A percentile compares a stretch with the other conserved stretches of the same genome.
Conservation (phyloP, 306 rosid genomes). For the Cicer cuneatum region DNA sequence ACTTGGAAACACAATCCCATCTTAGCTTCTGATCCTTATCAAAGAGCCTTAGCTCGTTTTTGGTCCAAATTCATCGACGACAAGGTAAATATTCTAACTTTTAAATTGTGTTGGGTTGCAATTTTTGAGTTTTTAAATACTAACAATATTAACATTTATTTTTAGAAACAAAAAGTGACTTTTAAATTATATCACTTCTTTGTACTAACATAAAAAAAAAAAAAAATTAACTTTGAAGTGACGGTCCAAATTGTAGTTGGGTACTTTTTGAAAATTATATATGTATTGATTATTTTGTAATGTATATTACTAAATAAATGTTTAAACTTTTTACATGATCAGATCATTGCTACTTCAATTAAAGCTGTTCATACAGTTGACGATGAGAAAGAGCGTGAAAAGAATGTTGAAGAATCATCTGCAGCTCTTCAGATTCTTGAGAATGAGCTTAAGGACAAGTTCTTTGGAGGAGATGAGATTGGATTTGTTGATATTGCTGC, state of each 20-base stretch:
- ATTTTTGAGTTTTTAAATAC: too few relatives aligned
- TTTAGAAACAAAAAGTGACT: too few relatives aligned
- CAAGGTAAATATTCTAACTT: conserved; percentile 47
- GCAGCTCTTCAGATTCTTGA: conserved; percentile 47
- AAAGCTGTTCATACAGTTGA: conserved; percentile 35
- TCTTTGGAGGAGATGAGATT: conserved; percentile 64
- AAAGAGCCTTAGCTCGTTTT: conserved; percentile 65
- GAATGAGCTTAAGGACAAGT: conserved; percentile 59
- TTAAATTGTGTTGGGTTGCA: too few relatives aligned
- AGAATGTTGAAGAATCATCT: conserved; percentile 41
- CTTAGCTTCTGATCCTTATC: conserved; percentile 33
- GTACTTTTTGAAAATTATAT: too few relatives aligned
- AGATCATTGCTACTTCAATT: conserved; percentile 17
- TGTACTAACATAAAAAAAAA: too few relatives aligned
- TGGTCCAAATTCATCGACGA: conserved; percentile 71
- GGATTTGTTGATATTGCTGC: conserved; percentile 61
- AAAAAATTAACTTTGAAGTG: too few relatives aligned
- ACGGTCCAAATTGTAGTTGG: too few relatives aligned
- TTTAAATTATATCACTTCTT: too few relatives aligned
- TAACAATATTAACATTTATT: too few relatives aligned
- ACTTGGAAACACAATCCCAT: background rate
- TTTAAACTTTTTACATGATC: background rate
- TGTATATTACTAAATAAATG: too few relatives aligned
- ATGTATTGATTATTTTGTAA: too few relatives aligned
- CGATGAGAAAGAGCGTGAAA: conserved; percentile 43